phyloP scores from a whole-genome alignment of 257 asterid genomes.

The Nicotiana paniculata region DNA sequence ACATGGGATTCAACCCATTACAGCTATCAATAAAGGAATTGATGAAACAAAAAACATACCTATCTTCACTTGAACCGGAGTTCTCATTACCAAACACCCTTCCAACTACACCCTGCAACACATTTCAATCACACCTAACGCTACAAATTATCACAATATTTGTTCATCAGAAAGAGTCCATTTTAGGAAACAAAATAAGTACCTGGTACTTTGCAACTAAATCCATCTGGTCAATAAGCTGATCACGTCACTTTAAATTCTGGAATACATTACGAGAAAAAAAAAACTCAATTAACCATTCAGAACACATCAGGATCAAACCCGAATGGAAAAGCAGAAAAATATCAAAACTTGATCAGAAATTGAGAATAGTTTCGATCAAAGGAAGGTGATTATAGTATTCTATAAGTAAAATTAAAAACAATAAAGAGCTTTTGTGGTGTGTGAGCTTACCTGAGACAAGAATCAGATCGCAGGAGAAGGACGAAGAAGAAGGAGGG shows the following conservation, averaged over 20 bases:
- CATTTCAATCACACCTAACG: slow-evolving; percentile 7
- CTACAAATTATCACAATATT: slow-evolving; percentile 4
- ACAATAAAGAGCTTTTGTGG: not conserved
- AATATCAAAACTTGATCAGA: slow-evolving; percentile 4
- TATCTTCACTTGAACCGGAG: slow-evolving; percentile 68
- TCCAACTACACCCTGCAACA: slow-evolving; percentile 80
- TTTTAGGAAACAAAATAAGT: slow-evolving; percentile 4
- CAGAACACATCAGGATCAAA: not conserved
- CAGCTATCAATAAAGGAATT: not conserved
- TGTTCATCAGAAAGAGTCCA: not conserved
- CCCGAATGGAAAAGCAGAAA: not conserved
- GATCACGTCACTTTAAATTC: slow-evolving; percentile 30
- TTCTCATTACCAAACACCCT: slow-evolving; percentile 86
- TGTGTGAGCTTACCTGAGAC: not conserved
- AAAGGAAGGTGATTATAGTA: not conserved
- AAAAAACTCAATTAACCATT: not conserved
- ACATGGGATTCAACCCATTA: not conserved
- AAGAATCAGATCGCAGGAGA: slow-evolving; percentile 4
- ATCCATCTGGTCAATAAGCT: slow-evolving; percentile 42
- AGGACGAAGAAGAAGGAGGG: slow-evolving; percentile 11
- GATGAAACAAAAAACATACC: slow-evolving; percentile 31
- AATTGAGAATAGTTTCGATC: not conserved
- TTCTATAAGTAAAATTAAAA: no score
- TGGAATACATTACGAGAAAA: slow-evolving; percentile 26
- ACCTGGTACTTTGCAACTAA: slow-evolving; percentile 93